A percentile compares a stretch with the other conserved stretches of the same genome.
Conservation (phyloP, 345 rosid genomes). For the Acer negundo region DNA sequence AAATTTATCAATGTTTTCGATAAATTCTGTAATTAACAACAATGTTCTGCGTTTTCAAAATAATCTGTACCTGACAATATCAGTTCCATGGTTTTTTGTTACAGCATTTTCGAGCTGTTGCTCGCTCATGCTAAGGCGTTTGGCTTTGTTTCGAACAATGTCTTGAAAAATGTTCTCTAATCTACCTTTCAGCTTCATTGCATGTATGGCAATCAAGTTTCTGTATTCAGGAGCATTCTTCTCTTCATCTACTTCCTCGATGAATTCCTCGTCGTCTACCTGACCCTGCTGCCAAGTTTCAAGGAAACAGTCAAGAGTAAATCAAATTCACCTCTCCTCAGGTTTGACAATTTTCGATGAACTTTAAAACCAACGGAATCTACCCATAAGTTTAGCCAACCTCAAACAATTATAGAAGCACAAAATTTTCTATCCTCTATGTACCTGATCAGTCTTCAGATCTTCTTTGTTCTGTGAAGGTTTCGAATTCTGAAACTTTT, state of each 20-base stretch:
- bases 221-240: conserved; percentile 45
- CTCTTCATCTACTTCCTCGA: conserved; percentile 45
- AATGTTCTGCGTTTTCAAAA: not conserved
- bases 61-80: conserved; percentile 47
- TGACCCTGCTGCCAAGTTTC: conserved; percentile 34
- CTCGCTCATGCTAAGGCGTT: conserved; percentile 73
- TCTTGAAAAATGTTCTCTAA: conserved; percentile 35
- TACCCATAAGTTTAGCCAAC: not conserved
- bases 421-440: not conserved
- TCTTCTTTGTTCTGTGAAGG: not conserved
- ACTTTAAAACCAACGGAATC: not conserved
- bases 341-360: not conserved
- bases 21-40: not conserved
- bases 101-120: conserved; percentile 60
- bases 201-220: conserved; percentile 70
- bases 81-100: conserved; percentile 35
- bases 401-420: not conserved
- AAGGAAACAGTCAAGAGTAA: not conserved
- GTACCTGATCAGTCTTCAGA: conserved; percentile 23
- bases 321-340: not conserved
- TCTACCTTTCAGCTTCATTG: conserved; percentile 68
- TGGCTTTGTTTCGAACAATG: conserved; percentile 47
- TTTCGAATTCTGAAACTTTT: conserved; percentile 1
- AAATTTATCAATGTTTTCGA: not conserved
- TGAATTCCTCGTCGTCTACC: conserved; percentile 19